These are phyloP conservation scores for Diaporthe sp. DNA, from an alignment of 2,329 filamentous ascomycete species.

Conservation along the genomic window DNA sequence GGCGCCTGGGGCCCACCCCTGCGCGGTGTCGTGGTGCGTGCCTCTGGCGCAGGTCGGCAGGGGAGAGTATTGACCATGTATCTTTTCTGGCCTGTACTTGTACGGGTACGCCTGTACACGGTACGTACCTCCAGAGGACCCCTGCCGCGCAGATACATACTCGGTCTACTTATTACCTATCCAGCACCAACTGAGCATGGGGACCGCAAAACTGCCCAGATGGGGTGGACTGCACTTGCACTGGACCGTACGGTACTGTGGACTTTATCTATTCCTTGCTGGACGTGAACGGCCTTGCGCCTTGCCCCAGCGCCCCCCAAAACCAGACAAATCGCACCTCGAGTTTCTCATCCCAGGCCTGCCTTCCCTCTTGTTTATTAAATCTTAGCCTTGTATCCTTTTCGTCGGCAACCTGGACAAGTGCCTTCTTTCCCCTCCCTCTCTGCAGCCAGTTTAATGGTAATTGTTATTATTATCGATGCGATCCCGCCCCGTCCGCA, in stretches of 20 bases:
- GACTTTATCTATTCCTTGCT: slow-evolving; percentile 23
- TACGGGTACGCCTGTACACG: background rate
- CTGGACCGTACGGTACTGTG: slow-evolving; percentile 16
- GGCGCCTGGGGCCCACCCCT: slow-evolving; percentile 28
- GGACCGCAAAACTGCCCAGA: slow-evolving; percentile 17
- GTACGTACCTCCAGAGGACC: slow-evolving; percentile 4
- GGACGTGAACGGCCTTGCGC: slow-evolving; percentile 18
- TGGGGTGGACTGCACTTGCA: slow-evolving; percentile 19
- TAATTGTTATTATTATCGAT: slow-evolving; percentile 33
- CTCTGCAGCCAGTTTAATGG: slow-evolving; percentile 28
- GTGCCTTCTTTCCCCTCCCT: slow-evolving; percentile 6
- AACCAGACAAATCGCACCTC: slow-evolving; percentile 33
- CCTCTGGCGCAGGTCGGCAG: slow-evolving; percentile 2
- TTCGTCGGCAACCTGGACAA: slow-evolving; percentile 28
- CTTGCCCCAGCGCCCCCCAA: slow-evolving; percentile 23
- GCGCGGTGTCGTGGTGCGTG: slow-evolving; percentile 9
- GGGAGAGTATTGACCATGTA: slow-evolving; percentile 16
- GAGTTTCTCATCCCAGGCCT: slow-evolving; percentile 33
- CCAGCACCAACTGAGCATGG: slow-evolving; percentile 8
- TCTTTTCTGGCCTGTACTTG: slow-evolving; percentile 1
- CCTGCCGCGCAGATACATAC: slow-evolving; percentile 14
- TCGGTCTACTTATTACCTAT: slow-evolving; percentile 5
- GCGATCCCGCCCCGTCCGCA: slow-evolving; percentile 22
- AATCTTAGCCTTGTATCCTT: slow-evolving; percentile 32
- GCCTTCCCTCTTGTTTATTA: slow-evolving; percentile 33